Conservation (phyloP, 192 early-diverging fungal genomes). For the Backusella australiensis region DNA sequence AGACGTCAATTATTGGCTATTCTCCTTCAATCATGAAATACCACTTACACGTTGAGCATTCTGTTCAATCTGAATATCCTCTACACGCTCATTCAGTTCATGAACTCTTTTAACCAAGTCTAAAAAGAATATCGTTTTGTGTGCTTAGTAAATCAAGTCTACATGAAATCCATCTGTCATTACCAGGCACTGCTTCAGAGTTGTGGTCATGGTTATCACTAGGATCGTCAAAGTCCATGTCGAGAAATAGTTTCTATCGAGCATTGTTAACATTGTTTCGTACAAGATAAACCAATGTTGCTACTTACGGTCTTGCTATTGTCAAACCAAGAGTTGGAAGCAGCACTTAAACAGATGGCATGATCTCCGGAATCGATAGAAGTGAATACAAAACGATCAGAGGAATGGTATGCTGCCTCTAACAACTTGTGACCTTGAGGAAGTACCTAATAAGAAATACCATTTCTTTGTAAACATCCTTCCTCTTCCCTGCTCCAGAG, state of each 20-base stretch:
- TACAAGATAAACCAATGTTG: neutral
- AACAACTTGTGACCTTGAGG: slow-evolving; percentile 55
- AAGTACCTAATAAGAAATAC: slow-evolving; percentile 39
- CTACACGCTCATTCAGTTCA: slow-evolving; percentile 80
- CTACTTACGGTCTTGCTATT: slow-evolving; percentile 59
- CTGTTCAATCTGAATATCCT: slow-evolving; percentile 86
- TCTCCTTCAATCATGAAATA: too few species aligned
- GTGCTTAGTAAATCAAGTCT: neutral
- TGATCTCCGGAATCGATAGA: slow-evolving; percentile 88
- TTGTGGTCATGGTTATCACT: slow-evolving; percentile 28
- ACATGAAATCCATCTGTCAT: slow-evolving; percentile 17
- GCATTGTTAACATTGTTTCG: neutral
- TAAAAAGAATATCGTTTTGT: slow-evolving; percentile 25
- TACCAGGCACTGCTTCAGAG: slow-evolving; percentile 34
- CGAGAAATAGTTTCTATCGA: slow-evolving; percentile 44
- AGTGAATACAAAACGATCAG: slow-evolving; percentile 90
- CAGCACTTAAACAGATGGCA: slow-evolving; percentile 80
- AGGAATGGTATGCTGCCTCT: slow-evolving; percentile 68
- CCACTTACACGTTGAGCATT: slow-evolving; percentile 79
- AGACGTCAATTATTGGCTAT: neutral
- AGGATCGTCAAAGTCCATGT: slow-evolving; percentile 46
- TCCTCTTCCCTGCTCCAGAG: neutral
- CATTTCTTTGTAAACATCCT: neutral
- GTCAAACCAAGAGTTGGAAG: slow-evolving; percentile 69
- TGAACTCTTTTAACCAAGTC: slow-evolving; percentile 70